Evolutionary conservation across 2,329 filamentous ascomycete species (phyloP).

Genomic region (Hypoxylon rubiginosum): DNA sequence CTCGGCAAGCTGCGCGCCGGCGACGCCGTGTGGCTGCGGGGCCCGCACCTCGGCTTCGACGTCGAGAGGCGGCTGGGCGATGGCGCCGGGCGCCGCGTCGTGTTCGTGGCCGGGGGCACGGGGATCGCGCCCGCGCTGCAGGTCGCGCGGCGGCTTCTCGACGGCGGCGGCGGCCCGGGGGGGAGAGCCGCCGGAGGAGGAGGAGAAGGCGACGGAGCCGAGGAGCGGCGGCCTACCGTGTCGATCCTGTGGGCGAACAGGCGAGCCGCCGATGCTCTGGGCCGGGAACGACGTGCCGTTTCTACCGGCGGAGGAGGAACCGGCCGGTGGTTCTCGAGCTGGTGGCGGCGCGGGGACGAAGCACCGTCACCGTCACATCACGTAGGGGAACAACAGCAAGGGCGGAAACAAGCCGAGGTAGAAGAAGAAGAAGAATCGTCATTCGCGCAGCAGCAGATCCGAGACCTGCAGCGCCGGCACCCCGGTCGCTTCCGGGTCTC

Average conservation of each 20-base stretch:
- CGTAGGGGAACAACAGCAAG: too few relatives aligned
- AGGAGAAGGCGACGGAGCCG: slow-evolving; percentile 46
- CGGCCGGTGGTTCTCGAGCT: neutral
- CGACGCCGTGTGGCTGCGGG: slow-evolving; percentile 79
- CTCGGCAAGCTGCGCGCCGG: slow-evolving; percentile 75
- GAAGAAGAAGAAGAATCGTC: slow-evolving; percentile 36
- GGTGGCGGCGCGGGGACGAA: slow-evolving; percentile 9
- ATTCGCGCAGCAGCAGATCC: slow-evolving; percentile 66
- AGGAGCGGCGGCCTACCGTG: slow-evolving; percentile 64
- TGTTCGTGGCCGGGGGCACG: slow-evolving; percentile 93
- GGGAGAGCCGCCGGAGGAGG: too few relatives aligned
- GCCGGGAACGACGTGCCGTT: slow-evolving; percentile 55
- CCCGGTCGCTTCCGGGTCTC: slow-evolving; percentile 72
- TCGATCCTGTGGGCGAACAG: slow-evolving; percentile 88
- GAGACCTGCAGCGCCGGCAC: slow-evolving; percentile 70
- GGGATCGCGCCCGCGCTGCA: slow-evolving; percentile 93
- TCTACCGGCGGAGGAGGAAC: neutral
- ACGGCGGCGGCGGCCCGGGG: slow-evolving; percentile 50
- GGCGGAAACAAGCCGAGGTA: slow-evolving; percentile 28
- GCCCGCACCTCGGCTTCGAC: slow-evolving; percentile 79
- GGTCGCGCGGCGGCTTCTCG: slow-evolving; percentile 73
- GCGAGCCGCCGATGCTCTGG: slow-evolving; percentile 73
- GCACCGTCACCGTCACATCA: too few relatives aligned
- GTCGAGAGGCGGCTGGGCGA: slow-evolving; percentile 54
- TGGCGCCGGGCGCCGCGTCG: slow-evolving; percentile 62